Conservation (phyloP, 106 monocot genomes). For the Agapanthus africanus region DNA sequence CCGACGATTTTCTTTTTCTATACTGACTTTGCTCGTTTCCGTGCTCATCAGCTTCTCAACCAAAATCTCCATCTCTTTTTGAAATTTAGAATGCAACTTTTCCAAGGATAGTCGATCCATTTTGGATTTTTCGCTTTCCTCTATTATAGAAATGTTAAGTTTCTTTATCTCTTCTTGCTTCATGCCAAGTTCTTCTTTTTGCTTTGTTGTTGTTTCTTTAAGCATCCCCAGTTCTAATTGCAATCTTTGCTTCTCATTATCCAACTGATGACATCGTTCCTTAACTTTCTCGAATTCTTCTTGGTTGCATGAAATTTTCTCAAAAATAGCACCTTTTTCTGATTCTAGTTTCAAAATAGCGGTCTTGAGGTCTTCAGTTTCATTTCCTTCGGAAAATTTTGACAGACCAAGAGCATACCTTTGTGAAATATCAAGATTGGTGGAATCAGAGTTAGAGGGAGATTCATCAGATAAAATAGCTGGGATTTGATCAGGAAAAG, state of each 20-base stretch:
- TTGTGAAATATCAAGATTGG: too few relatives aligned
- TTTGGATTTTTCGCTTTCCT: conserved; percentile 3
- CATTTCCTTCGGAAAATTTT: conserved; percentile 11
- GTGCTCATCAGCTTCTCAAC: conserved; percentile 18
- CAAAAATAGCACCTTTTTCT: conserved; percentile 57
- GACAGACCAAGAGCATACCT: conserved; percentile 19
- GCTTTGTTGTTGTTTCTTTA: conserved; percentile 16
- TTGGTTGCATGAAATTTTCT: conserved; percentile 30
- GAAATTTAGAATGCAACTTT: conserved; percentile 23
- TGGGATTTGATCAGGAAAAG: conserved; percentile 70
- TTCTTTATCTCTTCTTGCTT: conserved; percentile 25
- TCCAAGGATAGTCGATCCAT: too few relatives aligned
- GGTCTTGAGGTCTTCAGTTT: conserved; percentile 25
- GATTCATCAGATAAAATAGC: conserved; percentile 46
- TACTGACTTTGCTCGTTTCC: conserved; percentile 10
- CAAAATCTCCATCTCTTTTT: conserved; percentile 25
- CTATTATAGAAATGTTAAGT: conserved; percentile 16
- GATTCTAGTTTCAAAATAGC: conserved; percentile 32
- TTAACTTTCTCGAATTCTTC: conserved; percentile 31
- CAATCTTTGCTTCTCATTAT: conserved; percentile 21
- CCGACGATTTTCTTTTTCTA: conserved; percentile 33
- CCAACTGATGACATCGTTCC: conserved; percentile 31
- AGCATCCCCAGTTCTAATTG: conserved; percentile 22
- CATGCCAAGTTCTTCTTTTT: conserved; percentile 5
- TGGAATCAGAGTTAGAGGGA: too few relatives aligned